Evolutionary conservation across 176 grass and related monocot genomes (phyloP).

Genomic region (Eremochloa ophiuroides): DNA sequence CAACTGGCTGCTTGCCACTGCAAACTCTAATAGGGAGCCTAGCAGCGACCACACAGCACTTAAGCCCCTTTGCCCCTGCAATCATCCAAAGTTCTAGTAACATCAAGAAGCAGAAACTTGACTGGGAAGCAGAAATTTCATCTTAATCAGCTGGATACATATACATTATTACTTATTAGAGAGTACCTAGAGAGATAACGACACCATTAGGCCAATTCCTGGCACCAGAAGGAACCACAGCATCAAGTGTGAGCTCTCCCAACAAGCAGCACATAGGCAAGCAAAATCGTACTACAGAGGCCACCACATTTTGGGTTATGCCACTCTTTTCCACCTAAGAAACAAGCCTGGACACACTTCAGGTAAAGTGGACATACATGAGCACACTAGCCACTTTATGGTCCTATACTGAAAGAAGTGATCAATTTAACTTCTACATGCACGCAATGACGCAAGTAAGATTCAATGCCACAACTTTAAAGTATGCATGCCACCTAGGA

Average conservation of each 20-base stretch:
- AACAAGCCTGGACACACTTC: neutral
- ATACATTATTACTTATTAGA: neutral
- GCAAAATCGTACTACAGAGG: neutral
- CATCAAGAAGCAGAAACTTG: neutral
- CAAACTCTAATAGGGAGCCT: no score
- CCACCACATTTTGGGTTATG: neutral
- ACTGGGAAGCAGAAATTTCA: neutral
- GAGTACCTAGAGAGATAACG: neutral
- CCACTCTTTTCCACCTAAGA: neutral
- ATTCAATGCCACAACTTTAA: neutral
- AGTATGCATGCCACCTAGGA: neutral
- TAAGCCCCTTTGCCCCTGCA: no score
- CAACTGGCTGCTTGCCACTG: no score
- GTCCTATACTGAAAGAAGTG: neutral
- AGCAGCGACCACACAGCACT: no score
- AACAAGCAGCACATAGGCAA: neutral
- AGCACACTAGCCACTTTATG: neutral
- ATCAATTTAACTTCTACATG: neutral
- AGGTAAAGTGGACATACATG: neutral
- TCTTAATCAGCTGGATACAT: neutral
- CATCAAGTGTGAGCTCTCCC: neutral
- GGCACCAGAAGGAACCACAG: neutral
- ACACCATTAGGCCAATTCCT: neutral
- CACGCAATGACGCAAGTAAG: neutral
- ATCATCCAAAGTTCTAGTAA: no score